Base-by-base conservation (phyloP, 306 rosid species). In the Trichosanthes cucumerina region DNA sequence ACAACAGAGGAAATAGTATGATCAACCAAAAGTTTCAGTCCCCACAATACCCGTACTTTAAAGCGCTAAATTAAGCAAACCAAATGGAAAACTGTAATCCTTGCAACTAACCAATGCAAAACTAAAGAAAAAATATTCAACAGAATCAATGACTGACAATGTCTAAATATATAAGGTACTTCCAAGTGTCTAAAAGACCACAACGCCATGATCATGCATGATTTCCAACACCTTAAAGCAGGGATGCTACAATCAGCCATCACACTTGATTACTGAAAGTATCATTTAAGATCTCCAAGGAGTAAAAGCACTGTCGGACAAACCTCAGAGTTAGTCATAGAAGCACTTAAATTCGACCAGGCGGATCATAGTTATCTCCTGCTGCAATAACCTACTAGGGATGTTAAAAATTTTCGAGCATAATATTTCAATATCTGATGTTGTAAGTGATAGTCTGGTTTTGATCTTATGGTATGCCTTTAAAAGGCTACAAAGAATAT, bases 1-100 rank as follows among this genome's bases (percentile, higher is more conserved):
- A 41, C 39, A 49, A 73, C 44, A 49, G 77, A 73, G 77, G 9
- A 71, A 73, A 73, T 73, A 47, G 58, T 28, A 49, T 73, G 43
- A 47, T 73, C 43, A 73, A 49, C 43, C 38, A 47, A 73, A 9
- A 47, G 77, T 9, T 47, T 49, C 26, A 73, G 43, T 49, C 77
- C 26, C 43, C 41, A 72, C 41, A 49, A 49, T 70, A 47, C 33
- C 63, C 9, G 46, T 49, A 18, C 46, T 28, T 50, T 18, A 46
- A 26, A 74, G 16, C 15, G n/a, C 60, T 49, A 16, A 28, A 73
- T 73, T 28, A 28, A 74, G 78, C 50, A 74, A 50, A 72, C 59
- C 31, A 47, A 33, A 50, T 9, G 78, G 9, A 47, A 19, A 50
- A 0, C 24, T 28, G 31, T 9, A 7, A 50, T 50, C 78, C 4